A percentile compares a stretch with the other conserved stretches of the same genome.
These are phyloP conservation scores for Aspergillus tamarii DNA, from an alignment of 2,329 filamentous ascomycete species.

Conservation along the genomic window DNA sequence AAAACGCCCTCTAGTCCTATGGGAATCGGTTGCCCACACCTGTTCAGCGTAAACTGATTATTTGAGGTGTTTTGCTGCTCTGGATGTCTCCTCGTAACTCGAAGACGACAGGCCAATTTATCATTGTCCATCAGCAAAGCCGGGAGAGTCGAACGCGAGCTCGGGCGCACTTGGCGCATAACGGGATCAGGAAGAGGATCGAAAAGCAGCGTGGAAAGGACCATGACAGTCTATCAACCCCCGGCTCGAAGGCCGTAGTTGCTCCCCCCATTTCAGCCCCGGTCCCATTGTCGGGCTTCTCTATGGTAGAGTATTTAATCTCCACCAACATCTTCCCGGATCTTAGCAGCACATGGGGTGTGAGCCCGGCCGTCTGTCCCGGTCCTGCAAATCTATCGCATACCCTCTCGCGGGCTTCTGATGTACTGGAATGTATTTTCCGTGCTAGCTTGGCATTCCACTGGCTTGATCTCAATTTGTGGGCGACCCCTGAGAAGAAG, in stretches of 20 bases:
- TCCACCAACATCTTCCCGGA: background rate
- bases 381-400: conserved; percentile 5
- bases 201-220: background rate
- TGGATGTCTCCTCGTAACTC: conserved; percentile 13
- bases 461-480: background rate
- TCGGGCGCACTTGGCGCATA: background rate
- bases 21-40: background rate
- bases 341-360: conserved; percentile 4
- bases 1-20: background rate
- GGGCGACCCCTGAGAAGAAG: background rate
- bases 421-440: conserved; percentile 3
- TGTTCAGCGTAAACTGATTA: background rate
- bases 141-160: conserved; percentile 2
- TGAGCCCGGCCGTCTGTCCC: conserved; percentile 2
- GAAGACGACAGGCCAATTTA: background rate
- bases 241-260: background rate
- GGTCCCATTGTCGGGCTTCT: background rate
- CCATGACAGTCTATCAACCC: background rate
- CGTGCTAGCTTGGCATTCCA: conserved; percentile 5
- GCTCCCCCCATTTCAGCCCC: background rate
- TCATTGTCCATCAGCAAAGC: conserved; percentile 3
- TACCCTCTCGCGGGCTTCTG: background rate
- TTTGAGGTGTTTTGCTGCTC: background rate
- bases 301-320: conserved; percentile 6
- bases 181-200: conserved; percentile 1